phyloP scores from a whole-genome alignment of 1,139 yeast genomes.

The Spathaspora sp. region DNA sequence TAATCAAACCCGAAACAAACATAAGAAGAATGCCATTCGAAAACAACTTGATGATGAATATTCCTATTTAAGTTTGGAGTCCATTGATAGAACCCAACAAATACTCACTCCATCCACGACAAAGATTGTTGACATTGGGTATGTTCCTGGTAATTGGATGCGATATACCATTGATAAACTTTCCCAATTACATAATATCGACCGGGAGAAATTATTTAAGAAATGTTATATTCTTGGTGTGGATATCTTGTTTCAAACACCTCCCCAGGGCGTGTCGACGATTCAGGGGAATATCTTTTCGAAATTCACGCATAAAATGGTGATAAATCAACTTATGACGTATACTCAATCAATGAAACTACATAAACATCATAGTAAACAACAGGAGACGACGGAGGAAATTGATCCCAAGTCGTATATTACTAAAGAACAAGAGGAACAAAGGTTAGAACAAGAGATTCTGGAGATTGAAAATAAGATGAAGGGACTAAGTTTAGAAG shows the following conservation, averaged over 20 bases:
- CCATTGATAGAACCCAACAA: background rate
- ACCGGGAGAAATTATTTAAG: conserved; percentile 50
- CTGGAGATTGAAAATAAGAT: conserved; percentile 14
- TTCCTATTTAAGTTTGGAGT: background rate
- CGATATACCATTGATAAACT: conserved; percentile 57
- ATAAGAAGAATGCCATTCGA: background rate
- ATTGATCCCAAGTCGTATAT: conserved; percentile 24
- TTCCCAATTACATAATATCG: conserved; percentile 27
- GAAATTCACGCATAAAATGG: conserved; percentile 58
- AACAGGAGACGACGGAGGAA: conserved; percentile 2
- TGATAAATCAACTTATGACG: conserved; percentile 42
- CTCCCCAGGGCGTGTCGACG: conserved; percentile 77
- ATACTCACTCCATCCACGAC: conserved; percentile 27
- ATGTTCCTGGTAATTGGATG: conserved; percentile 96
- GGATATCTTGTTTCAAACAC: conserved; percentile 74
- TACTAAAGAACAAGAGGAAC: conserved; percentile 28
- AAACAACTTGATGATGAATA: background rate
- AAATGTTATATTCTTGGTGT: conserved; percentile 78
- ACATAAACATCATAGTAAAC: background rate
- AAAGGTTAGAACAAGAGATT: conserved; percentile 18
- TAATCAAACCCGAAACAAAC: background rate
- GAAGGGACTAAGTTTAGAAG: conserved; percentile 6
- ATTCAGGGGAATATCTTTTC: conserved; percentile 87
- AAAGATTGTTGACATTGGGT: conserved; percentile 56
- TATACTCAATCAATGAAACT: background rate